These are phyloP conservation scores for Cardamine chenopodiifolia DNA, from an alignment of 345 rosid species.

Conservation along the genomic window DNA sequence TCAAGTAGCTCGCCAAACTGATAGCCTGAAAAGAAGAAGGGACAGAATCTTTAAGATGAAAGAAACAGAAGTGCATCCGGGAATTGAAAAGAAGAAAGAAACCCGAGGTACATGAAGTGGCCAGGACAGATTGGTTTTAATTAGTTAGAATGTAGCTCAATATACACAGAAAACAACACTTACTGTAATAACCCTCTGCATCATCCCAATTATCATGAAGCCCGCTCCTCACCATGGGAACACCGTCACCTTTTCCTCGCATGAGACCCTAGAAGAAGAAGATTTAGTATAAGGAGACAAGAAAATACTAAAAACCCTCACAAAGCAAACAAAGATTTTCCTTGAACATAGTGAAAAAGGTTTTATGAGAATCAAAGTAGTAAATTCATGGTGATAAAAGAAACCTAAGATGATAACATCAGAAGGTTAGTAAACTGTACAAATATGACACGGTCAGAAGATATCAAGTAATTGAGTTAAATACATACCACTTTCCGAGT, in stretches of 20 bases:
- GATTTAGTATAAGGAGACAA: slow-evolving; percentile 1
- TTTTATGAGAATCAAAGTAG: slow-evolving; percentile 7
- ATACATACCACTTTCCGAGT: slow-evolving; percentile 62
- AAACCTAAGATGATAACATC: slow-evolving; percentile 10
- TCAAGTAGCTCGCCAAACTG: slow-evolving; percentile 95
- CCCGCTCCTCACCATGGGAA: slow-evolving; percentile 72
- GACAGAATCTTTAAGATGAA: not conserved
- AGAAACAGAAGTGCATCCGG: not conserved
- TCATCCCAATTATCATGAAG: slow-evolving; percentile 99
- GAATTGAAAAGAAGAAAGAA: not conserved
- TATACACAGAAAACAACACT: slow-evolving; percentile 38
- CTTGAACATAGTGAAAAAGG: slow-evolving; percentile 11
- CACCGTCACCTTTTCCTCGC: slow-evolving; percentile 78
- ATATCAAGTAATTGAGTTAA: slow-evolving; percentile 7
- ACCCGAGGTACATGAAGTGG: not conserved
- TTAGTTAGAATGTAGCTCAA: not conserved
- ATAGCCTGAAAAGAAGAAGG: slow-evolving; percentile 58
- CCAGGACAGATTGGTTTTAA: not conserved
- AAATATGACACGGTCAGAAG: slow-evolving; percentile 13
- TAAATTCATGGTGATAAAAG: not conserved
- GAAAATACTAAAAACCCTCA: not conserved
- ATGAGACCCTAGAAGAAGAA: slow-evolving; percentile 41
- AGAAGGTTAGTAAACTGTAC: not conserved
- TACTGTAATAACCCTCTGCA: slow-evolving; percentile 96
- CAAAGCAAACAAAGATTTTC: slow-evolving; percentile 17